Base-by-base conservation (phyloP, 225 moss, liverwort and hornwort genomes). In the Sphagnum contortum region DNA sequence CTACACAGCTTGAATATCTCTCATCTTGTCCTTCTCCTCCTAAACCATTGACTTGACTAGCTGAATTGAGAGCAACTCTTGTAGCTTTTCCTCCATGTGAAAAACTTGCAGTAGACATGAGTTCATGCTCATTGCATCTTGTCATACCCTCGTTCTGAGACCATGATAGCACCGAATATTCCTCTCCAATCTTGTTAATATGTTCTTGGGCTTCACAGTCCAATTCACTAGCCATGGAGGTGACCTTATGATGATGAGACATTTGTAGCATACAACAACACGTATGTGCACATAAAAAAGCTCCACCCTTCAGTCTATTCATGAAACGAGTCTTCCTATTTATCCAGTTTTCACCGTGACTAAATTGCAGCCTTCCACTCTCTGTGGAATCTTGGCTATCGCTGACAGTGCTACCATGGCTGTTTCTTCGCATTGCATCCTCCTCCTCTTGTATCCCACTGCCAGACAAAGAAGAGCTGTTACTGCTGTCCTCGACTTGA, bases 241-340 rank as follows among this genome's bases (percentile, higher is more conserved):
- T 78, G 2, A 71, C 73, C 64, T 69, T 80, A 51, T 84, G 80
- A 76, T 90, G 81, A 67, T 70, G 80, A n/a, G 87, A 79, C 90
- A 91, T 91, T 70, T 84, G 74, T 47, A 75, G 55, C 69, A 93
- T 49, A 71, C 96, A 92, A 70, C 84, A 81, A 81, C 87, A 93
- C 45, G 72, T 77, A 56, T 92, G 92, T 64, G 87, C 88, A 72
- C 92, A 92, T 53, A 98, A 67, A 53, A 88, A 98, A 62, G 80
- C 71, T 65, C 92, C 88, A 71, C 96, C 96, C 86, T 89, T 91
- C 3, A 91, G 66, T 69, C 80, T 76, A 62, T 77, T 29, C 29
- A 29, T 29, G 29, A 29, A 29, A 29, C 69, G 60, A 29, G 29
- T 29, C 29, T 29, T 29, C 29, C 29, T 29, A 29, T 29, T 29